Conservation (phyloP, 495 filamentous ascomycete species). For the Podospora pseudocomata region DNA sequence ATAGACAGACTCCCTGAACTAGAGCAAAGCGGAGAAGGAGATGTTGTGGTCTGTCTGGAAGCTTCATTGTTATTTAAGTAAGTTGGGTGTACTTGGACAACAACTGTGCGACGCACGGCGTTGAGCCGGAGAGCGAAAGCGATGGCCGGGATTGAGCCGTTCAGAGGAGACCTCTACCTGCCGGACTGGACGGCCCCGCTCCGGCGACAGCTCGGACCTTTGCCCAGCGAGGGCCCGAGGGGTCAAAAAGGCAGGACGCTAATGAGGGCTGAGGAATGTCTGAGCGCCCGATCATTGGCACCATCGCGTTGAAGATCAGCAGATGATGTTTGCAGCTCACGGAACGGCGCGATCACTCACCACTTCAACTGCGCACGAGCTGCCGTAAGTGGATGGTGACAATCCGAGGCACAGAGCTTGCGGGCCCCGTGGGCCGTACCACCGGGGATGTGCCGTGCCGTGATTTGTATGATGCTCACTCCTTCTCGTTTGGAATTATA, state of each 20-base stretch:
- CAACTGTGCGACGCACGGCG: background rate
- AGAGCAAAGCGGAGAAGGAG: background rate
- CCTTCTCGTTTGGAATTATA: background rate
- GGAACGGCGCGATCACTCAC: background rate
- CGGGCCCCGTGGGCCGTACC: background rate
- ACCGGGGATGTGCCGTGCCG: background rate
- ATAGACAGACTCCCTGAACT: background rate
- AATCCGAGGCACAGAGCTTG: background rate
- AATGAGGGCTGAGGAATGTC: background rate
- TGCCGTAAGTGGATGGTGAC: constrained; percentile 1
- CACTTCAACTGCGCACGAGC: background rate
- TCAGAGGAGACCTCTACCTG: background rate
- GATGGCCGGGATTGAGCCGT: background rate
- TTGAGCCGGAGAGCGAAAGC: background rate
- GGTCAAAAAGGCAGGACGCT: background rate
- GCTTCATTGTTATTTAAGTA: background rate
- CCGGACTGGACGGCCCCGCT: background rate
- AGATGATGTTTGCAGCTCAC: background rate
- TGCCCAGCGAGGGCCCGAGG: background rate
- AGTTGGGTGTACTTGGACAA: background rate
- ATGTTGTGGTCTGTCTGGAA: background rate
- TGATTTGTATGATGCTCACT: background rate
- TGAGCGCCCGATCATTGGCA: background rate
- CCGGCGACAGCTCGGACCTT: background rate
- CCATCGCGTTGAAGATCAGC: constrained; percentile 2